Evolutionary conservation across 768 basidiomycete genomes (phyloP), one percentile per base, ranked within the genome.

Genomic region (Tricholoma saponaceum): DNA sequence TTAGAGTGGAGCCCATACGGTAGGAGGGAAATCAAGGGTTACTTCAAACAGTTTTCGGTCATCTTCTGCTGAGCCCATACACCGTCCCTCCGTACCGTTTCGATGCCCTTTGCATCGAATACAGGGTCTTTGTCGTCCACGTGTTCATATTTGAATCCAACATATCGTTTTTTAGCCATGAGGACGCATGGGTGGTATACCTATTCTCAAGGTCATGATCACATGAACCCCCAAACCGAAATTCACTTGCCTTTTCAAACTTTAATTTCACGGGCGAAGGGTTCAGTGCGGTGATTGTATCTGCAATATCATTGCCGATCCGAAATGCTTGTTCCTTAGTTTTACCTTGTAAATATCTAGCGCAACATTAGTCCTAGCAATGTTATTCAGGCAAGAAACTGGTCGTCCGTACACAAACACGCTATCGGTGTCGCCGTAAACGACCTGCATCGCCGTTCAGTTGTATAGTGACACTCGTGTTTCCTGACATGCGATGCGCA

Each of bases 91-190:
- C 97, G 82, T 28, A 98, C 90, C 1, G 95, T 98, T 72, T 99
- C 97, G 54, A 99, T 98, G 0, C 97, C 97, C 68, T 99, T 98
- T 5, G 95, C 97, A 63, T 99, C 96, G 64, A 98, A 97, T 0
- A 72, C 76, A 1, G 95, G 92, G 47, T 87, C 85, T 0, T 57
- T 69, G 12, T 97, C 92, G 61, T 94, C 90, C 0, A 87, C 81
- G 54, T 74, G 80, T 71, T 99, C 97, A 61, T 89, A 98, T 68
- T 95, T 96, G 77, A 92, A 97, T 0, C 97, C 97, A 20, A 98
- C 96, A 63, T 99, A 99, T 63, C 96, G 85, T 70, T 99, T 99
- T 79, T 99, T 99, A 2, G 96, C 92, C 81, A 97, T 83, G n/a
- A 99, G 80, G 0, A 98, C 85, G 64, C 91, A 95, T 2, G 95